Evolutionary conservation across 805 yeast species (phyloP), one percentile per base, ranked within the genome.

Genomic region (Lipomyces yamadae): DNA sequence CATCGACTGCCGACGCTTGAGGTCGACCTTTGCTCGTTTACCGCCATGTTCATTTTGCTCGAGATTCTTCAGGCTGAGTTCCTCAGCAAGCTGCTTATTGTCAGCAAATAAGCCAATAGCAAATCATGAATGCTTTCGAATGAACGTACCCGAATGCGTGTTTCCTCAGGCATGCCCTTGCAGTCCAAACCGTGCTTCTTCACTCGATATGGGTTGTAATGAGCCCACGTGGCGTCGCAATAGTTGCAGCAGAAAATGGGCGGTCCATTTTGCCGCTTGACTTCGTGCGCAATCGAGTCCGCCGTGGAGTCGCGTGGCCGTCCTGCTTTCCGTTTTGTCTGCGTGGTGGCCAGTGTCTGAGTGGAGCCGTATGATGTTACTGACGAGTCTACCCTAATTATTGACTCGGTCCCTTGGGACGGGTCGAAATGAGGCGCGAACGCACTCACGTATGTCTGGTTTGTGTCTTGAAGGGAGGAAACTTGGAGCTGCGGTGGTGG

Each of bases 221-320:
- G 71, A 3, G 71, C 71, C 71, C 71, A 68, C 10, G 69, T 57
- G 3, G 70, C 70, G 18, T 68, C 65, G 60, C 71, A 68, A 58
- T 32, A 68, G 65, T 68, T 68, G 69, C 71, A 68, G 18, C 64
- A 52, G 42, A 61, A 68, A 52, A 65, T 53, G 15, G 69, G 48
- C 5, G 71, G 67, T n/a, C 61, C 69, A 33, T 60, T 60, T 15
- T 56, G 54, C n/a, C 71, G 71, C 55, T 63, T 65, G 63, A 68
- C 70, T 45, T 68, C 71, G 61, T 65, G 69, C 11, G 71, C 71
- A 30, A 68, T 68, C 1, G 71, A 63, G 58, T 68, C 71, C 3
- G 71, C 71, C 11, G 66, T 60, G 4, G 71, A 66, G 70, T 68
- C 71, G n/a, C 71, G 69, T 1, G 71, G 71, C 10, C 71, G 64